Percentiles rank a stretch among this genome's conserved stretches.
Conservation (phyloP, 2,329 filamentous ascomycete species). For the Aspergillus pseudoviridinutans region DNA sequence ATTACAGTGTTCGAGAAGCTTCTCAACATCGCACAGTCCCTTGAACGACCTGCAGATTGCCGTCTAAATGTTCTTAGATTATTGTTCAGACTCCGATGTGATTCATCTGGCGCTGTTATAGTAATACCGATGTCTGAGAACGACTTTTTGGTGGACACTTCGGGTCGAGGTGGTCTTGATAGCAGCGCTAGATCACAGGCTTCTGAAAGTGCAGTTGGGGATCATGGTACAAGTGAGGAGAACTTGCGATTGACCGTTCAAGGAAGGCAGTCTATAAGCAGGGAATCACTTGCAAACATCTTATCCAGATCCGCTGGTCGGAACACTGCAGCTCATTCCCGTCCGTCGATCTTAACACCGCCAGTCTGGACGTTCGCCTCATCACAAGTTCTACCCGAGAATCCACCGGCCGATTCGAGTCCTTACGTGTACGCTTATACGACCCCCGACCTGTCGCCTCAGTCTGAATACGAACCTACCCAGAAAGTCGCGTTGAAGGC, state of each 20-base stretch:
- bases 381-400: constrained; percentile 51
- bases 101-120: constrained; percentile 73
- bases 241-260: constrained; percentile 25
- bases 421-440: constrained; percentile 49
- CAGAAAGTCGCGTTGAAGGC: constrained; percentile 54
- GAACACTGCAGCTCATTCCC: constrained; percentile 29
- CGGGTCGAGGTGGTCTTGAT: constrained; percentile 61
- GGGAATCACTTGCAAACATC: constrained; percentile 25
- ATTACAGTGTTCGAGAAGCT: constrained; percentile 60
- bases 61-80: constrained; percentile 72
- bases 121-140: constrained; percentile 68
- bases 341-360: constrained; percentile 35
- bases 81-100: constrained; percentile 76
- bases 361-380: constrained; percentile 58
- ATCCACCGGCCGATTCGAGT: constrained; percentile 48
- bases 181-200: constrained; percentile 43
- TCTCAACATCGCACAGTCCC: constrained; percentile 59
- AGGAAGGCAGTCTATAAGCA: constrained; percentile 26
- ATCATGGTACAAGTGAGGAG: constrained; percentile 34
- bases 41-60: constrained; percentile 61
- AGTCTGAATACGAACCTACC: constrained; percentile 19
- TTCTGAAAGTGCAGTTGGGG: constrained; percentile 39
- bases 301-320: constrained; percentile 31
- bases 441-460: constrained; percentile 31
- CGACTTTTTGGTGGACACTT: constrained; percentile 65